phyloP scores from a whole-genome alignment of 2,329 filamentous ascomycete genomes.

The Talaromyces sp. region DNA sequence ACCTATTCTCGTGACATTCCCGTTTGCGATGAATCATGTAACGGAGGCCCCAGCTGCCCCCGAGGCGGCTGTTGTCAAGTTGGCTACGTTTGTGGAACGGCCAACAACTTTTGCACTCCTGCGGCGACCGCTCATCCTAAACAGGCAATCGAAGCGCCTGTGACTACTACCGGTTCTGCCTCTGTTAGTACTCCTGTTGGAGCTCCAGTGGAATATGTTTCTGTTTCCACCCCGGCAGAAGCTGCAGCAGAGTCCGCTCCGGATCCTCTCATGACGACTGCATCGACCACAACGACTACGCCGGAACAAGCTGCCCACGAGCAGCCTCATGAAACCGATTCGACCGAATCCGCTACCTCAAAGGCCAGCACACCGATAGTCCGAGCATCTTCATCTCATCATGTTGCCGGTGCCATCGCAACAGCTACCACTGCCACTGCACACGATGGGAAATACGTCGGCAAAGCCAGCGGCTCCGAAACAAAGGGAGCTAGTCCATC shows the following conservation, averaged over 20 bases:
- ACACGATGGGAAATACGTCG: not conserved
- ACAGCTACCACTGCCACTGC: not conserved
- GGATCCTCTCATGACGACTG: not conserved
- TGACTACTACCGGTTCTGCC: not conserved
- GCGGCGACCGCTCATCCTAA: not conserved
- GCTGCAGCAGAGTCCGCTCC: not conserved
- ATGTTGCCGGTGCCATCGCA: not conserved
- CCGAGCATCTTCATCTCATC: not conserved
- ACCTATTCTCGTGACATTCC: conserved; percentile 16
- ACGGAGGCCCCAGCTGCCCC: conserved; percentile 14
- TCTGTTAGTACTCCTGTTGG: not conserved
- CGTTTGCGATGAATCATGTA: conserved; percentile 19
- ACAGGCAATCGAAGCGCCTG: not conserved
- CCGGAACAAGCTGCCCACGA: not conserved
- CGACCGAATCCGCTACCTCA: not conserved
- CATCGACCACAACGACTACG: not conserved
- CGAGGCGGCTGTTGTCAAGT: conserved; percentile 20
- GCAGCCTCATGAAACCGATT: not conserved
- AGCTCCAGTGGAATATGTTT: not conserved
- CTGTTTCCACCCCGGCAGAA: not conserved
- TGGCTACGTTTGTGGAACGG: conserved; percentile 17
- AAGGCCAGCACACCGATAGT: not conserved
- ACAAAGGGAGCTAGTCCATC: conserved; percentile 5
- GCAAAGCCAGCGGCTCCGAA: not conserved
- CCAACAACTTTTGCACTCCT: conserved; percentile 20